Conservation (phyloP, 1,284 basidiomycete species). For the Ceratobasidium sp. region DNA sequence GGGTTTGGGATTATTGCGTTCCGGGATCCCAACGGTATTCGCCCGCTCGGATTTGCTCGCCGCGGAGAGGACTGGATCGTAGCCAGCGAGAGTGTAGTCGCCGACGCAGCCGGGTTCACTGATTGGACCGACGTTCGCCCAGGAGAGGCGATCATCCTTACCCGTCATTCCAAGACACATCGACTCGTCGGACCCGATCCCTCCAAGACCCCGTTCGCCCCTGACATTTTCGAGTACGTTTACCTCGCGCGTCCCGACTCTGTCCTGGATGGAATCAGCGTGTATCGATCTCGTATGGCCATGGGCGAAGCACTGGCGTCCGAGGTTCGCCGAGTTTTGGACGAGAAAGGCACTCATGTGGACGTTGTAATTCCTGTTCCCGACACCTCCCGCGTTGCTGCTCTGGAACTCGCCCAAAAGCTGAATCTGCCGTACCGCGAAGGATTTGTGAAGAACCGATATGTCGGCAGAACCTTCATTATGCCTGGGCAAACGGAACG, state of each 20-base stretch:
- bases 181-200: slow-evolving; percentile 73
- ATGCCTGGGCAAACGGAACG: slow-evolving; percentile 98
- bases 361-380: slow-evolving; percentile 99
- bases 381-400: slow-evolving; percentile 95
- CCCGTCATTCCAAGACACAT: slow-evolving; percentile 73
- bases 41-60: slow-evolving; percentile 85
- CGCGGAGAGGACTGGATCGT: slow-evolving; percentile 88
- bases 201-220: slow-evolving; percentile 69
- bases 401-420: slow-evolving; percentile 92
- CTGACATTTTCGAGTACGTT: slow-evolving; percentile 99
- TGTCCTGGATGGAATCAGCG: slow-evolving; percentile 95
- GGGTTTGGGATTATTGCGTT: slow-evolving; percentile 99
- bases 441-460: slow-evolving; percentile 99
- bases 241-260: slow-evolving; percentile 99
- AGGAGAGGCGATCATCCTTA: slow-evolving; percentile 92
- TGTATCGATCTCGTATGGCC: slow-evolving; percentile 97
- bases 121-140: slow-evolving; percentile 95
- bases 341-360: slow-evolving; percentile 70
- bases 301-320: slow-evolving; percentile 97
- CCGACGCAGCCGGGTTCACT: slow-evolving; percentile 88
- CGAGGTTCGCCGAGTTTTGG: slow-evolving; percentile 79
- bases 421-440: slow-evolving; percentile 93
- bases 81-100: slow-evolving; percentile 95
- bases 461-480: slow-evolving; percentile 98
- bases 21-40: slow-evolving; percentile 98